Percentiles rank a stretch among this genome's conserved stretches.
phyloP scores from a whole-genome alignment of 2,329 filamentous ascomycete genomes.

The Monilinia laxa region DNA sequence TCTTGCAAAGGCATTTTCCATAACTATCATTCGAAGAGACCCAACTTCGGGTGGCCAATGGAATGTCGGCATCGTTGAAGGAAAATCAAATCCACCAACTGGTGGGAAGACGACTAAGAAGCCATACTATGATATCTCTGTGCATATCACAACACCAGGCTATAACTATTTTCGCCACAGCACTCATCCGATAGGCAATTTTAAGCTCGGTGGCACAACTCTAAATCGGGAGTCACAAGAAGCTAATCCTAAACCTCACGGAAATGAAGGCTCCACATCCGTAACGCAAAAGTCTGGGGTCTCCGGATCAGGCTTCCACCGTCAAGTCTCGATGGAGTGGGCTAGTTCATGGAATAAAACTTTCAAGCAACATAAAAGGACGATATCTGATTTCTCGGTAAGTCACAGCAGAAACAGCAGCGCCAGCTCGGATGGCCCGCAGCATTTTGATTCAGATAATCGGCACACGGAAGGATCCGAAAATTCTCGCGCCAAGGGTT shows the following conservation, averaged over 20 bases:
- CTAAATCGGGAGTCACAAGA: constrained; percentile 5
- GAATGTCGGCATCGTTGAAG: constrained; percentile 68
- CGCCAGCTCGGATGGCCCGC: constrained; percentile 23
- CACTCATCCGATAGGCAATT: constrained; percentile 14
- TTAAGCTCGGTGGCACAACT: constrained; percentile 19
- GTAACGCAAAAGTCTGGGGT: constrained; percentile 16
- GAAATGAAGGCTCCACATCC: constrained; percentile 17
- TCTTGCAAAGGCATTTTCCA: constrained; percentile 32
- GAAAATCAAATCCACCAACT: constrained; percentile 25
- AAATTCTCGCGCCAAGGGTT: constrained; percentile 50
- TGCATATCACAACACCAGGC: constrained; percentile 39
- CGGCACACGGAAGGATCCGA: constrained; percentile 21
- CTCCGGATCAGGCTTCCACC: constrained; percentile 44
- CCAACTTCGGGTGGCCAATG: constrained; percentile 67
- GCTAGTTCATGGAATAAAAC: constrained; percentile 35
- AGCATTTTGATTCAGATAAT: constrained; percentile 17
- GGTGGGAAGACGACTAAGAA: constrained; percentile 42
- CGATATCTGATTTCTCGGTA: constrained; percentile 32
- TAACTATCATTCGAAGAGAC: constrained; percentile 69
- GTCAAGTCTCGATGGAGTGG: constrained; percentile 56
- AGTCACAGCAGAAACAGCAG: constrained; percentile 28
- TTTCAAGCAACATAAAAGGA: constrained; percentile 33
- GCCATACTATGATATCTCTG: constrained; percentile 39
- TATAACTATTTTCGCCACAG: constrained; percentile 37
- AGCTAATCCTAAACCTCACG: not conserved